Evolutionary conservation across 1,284 basidiomycete species (phyloP).

Genomic region (Paramarasmius palmivorus): DNA sequence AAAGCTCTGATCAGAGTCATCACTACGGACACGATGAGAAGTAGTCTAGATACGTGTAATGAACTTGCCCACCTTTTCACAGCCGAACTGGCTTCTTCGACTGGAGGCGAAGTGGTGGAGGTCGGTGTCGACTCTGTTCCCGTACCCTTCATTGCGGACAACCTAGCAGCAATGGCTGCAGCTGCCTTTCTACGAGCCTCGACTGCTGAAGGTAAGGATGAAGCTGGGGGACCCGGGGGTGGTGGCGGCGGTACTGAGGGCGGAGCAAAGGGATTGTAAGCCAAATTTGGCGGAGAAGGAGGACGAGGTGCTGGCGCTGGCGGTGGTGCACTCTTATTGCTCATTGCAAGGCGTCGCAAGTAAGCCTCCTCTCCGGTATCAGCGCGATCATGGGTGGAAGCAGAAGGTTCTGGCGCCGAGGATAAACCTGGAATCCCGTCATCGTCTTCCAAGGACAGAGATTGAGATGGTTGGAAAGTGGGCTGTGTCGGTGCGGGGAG

Average conservation of each 20-base stretch:
- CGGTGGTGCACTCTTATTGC: constrained; percentile 25
- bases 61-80: constrained; percentile 11
- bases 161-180: constrained; percentile 76
- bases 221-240: constrained; percentile 40
- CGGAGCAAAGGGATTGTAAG: constrained; percentile 69
- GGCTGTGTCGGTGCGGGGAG: constrained; percentile 17
- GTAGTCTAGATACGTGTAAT: too few species aligned
- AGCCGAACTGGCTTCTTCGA: neutral
- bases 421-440: constrained; percentile 29
- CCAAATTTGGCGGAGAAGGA: constrained; percentile 48
- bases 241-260: constrained; percentile 53
- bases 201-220: constrained; percentile 32
- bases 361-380: constrained; percentile 75
- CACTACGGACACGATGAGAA: constrained; percentile 8
- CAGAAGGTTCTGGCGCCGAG: constrained; percentile 16
- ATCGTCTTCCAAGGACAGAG: constrained; percentile 24
- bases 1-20: constrained; percentile 60
- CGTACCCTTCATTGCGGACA: constrained; percentile 56
- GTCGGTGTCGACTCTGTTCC: constrained; percentile 27
- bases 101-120: constrained; percentile 21
- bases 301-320: constrained; percentile 22
- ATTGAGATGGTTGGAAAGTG: constrained; percentile 21
- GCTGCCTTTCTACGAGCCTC: constrained; percentile 76
- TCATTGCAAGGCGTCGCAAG: constrained; percentile 60
- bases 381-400: constrained; percentile 21